Evolutionary conservation across 73 alveolate genomes (phyloP), one percentile per base, ranked within the genome.

Genomic region (Uronychia binucleata): DNA sequence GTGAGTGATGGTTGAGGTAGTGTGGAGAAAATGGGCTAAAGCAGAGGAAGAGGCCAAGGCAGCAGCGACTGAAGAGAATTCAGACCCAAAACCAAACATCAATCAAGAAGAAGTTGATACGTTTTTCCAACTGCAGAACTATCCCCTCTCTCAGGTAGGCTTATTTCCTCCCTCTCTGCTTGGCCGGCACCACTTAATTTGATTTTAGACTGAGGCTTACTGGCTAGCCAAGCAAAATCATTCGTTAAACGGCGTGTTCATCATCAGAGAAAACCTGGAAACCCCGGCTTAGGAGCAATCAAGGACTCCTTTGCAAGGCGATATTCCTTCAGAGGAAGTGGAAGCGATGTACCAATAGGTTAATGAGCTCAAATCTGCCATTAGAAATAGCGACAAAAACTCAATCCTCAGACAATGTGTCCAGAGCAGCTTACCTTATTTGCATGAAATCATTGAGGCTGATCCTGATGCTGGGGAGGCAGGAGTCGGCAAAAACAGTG

Each of bases 31-130:
- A 59, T 33, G 29, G 29, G 79, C 31, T 29, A 82, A 88, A 59
- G 60, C 32, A 27, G 88, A 32, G 32, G 92, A 89, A 59, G 94
- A 82, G 57, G 91, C 82, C 28, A 33, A 86, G 26, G 83, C 77
- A 30, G 19, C 58, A 30, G 84, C 74, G 31, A 79, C 86, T 57
- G 78, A 35, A 13, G 86, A 79, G 58, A 79, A 79, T 57, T 78
- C 86, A 31, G 86, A 35, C 57, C 89, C 87, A 28, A 34, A 33
- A 32, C 59, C 85, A 5, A 28, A 29, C 0, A 35, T 60, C 57
- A 84, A 88, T 67, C 67, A 25, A 8, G 86, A 87, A 0, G 33
- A 79, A 30, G 35, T 77, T 32, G 95, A 84, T 46, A 8, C 77
- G 14, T 82, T 88, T 77, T 83, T 78, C 82, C 33, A 84, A 14